phyloP scores from a whole-genome alignment of 306 rosid genomes.

The Quercus variabilis region DNA sequence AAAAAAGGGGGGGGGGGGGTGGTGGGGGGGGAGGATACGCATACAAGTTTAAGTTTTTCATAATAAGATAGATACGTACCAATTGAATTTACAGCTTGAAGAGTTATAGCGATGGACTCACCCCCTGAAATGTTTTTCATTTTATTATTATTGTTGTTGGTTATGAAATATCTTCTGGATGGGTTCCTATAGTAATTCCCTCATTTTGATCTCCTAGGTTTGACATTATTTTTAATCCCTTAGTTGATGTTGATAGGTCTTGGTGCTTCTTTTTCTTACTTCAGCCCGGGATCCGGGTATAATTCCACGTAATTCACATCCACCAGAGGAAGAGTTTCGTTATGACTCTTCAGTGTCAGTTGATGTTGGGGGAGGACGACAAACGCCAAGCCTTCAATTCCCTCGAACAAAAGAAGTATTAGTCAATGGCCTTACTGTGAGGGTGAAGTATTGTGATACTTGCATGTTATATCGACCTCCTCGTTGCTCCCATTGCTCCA shows the following conservation, averaged over 20 bases:
- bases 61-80: not conserved
- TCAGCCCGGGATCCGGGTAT: conserved; percentile 94
- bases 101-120: not conserved
- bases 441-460: conserved; percentile 89
- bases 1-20: too few relatives aligned
- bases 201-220: conserved; percentile 14
- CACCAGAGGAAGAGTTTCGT: conserved; percentile 85
- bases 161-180: not conserved
- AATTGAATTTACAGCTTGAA: not conserved
- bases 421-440: conserved; percentile 69
- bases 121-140: not conserved
- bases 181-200: not conserved
- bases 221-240: conserved; percentile 34
- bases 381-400: conserved; percentile 75
- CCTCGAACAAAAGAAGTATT: conserved; percentile 73
- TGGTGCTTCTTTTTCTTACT: conserved; percentile 87
- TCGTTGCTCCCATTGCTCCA: conserved; percentile 96
- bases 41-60: too few relatives aligned
- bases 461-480: conserved; percentile 97
- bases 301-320: conserved; percentile 84
- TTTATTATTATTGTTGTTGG: not conserved
- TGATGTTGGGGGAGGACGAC: conserved; percentile 70
- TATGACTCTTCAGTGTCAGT: conserved; percentile 52
- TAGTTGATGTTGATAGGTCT: conserved; percentile 57
- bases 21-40: too few relatives aligned